Percentiles rank a stretch among this genome's conserved stretches.
These are phyloP conservation scores for Luffa aegyptiaca DNA, from an alignment of 306 rosid species.

Conservation along the genomic window DNA sequence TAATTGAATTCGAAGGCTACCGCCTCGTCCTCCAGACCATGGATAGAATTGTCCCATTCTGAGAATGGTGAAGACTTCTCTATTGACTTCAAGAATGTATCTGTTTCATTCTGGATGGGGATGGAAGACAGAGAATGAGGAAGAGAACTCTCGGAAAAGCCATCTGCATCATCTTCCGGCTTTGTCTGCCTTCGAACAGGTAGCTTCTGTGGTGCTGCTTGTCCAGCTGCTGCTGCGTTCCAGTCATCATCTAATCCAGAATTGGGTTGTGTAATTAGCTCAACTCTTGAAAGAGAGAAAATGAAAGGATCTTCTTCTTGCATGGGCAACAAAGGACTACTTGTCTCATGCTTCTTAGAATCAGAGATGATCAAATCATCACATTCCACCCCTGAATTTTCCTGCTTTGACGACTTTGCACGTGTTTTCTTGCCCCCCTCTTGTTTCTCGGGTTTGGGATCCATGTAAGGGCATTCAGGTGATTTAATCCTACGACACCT, in stretches of 20 bases:
- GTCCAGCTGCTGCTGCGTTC: slow-evolving; percentile 37
- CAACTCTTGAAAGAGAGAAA: slow-evolving; percentile 54
- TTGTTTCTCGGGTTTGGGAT: slow-evolving; percentile 22
- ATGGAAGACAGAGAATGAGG: slow-evolving; percentile 17
- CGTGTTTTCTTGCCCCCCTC: slow-evolving; percentile 37
- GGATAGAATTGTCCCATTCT: slow-evolving; percentile 38
- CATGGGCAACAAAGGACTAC: slow-evolving; percentile 41
- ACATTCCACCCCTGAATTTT: slow-evolving; percentile 33
- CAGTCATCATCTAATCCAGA: slow-evolving; percentile 43
- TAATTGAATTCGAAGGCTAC: slow-evolving; percentile 31
- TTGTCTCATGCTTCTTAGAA: slow-evolving; percentile 38
- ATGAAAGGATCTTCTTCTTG: slow-evolving; percentile 63
- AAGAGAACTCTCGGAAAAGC: slow-evolving; percentile 24
- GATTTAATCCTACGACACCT: slow-evolving; percentile 89
- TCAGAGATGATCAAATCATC: slow-evolving; percentile 39
- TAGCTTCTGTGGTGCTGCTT: slow-evolving; percentile 61
- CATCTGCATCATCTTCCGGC: slow-evolving; percentile 56
- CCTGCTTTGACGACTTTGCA: slow-evolving; percentile 35
- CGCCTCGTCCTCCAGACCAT: slow-evolving; percentile 25
- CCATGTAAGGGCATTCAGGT: slow-evolving; percentile 72
- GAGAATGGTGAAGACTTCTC: slow-evolving; percentile 20
- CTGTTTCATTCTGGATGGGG: slow-evolving; percentile 20
- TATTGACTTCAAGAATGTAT: slow-evolving; percentile 20
- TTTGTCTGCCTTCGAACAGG: slow-evolving; percentile 72
- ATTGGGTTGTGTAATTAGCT: slow-evolving; percentile 46